Evolutionary conservation across 345 rosid genomes (phyloP).

Genomic region (Hevea brasiliensis): DNA sequence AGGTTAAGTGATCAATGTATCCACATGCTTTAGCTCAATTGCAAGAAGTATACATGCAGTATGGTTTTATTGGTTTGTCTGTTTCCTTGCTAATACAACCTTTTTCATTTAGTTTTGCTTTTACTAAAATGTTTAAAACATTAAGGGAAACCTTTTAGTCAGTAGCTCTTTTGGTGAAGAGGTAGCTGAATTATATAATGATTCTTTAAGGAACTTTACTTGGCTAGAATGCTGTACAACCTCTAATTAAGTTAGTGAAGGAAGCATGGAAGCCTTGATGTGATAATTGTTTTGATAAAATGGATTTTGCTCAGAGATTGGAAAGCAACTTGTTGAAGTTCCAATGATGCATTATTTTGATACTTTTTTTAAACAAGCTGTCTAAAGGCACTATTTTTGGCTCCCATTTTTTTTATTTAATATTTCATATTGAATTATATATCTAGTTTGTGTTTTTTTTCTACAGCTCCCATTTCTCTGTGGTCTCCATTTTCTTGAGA

Average conservation of each 20-base stretch:
- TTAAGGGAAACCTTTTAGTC: not conserved
- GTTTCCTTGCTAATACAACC: not conserved
- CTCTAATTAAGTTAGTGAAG: not conserved
- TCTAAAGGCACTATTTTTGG: not conserved
- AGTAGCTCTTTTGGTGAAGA: not conserved
- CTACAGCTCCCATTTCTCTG: constrained; percentile 83
- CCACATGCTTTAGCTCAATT: not conserved
- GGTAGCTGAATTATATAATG: not conserved
- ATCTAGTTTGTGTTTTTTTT: constrained; percentile 6
- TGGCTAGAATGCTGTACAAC: not conserved
- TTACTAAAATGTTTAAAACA: not conserved
- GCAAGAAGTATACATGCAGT: not conserved
- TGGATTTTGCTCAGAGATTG: not conserved
- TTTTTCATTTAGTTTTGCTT: not conserved
- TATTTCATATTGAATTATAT: not conserved
- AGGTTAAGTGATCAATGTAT: constrained; percentile 46
- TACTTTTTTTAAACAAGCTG: not conserved
- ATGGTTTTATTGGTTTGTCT: not conserved
- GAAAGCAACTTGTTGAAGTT: not conserved
- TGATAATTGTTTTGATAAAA: not conserved
- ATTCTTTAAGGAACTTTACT: not conserved
- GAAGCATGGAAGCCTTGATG: constrained; percentile 8
- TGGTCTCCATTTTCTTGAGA: constrained; percentile 90
- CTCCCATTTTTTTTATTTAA: not conserved
- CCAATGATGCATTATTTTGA: not conserved